A percentile compares a stretch with the other conserved stretches of the same genome.
phyloP scores from a whole-genome alignment of 257 asterid species.

The Nicotiana benthamiana region DNA sequence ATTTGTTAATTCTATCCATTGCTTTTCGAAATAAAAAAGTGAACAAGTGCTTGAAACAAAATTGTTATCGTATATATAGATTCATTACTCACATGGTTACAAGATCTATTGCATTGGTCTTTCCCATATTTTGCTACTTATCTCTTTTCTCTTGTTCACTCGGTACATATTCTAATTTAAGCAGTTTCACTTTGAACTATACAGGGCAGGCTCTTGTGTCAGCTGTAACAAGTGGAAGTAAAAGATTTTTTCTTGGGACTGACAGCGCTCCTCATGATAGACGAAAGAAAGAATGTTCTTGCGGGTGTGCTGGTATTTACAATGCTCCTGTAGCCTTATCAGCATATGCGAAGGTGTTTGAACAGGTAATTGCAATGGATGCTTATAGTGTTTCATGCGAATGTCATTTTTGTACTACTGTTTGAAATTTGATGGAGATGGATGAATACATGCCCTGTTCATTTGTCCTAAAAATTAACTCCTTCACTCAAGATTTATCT shows the following conservation, averaged over 20 bases:
- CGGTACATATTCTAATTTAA: neutral
- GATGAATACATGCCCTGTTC: neutral
- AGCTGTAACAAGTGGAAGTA: slow-evolving; percentile 87
- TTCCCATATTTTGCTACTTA: neutral
- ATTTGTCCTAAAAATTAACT: neutral
- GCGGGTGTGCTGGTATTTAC: slow-evolving; percentile 95
- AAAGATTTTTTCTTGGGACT: slow-evolving; percentile 72
- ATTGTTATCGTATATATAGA: neutral
- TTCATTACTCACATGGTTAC: neutral
- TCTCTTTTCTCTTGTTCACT: neutral
- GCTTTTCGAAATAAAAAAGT: neutral
- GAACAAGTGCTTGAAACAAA: neutral
- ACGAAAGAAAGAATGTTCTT: slow-evolving; percentile 57
- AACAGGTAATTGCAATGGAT: slow-evolving; percentile 45
- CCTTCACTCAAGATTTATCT: neutral
- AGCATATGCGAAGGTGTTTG: slow-evolving; percentile 81
- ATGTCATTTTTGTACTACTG: neutral
- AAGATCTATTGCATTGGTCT: neutral
- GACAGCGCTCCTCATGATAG: slow-evolving; percentile 97
- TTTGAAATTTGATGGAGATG: neutral
- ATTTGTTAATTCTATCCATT: neutral
- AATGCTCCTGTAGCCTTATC: slow-evolving; percentile 92
- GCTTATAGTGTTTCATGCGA: neutral
- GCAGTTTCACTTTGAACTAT: neutral
- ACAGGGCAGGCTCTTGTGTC: slow-evolving; percentile 83